These are phyloP conservation scores for Calonectria honghensis DNA, from an alignment of 2,329 filamentous ascomycete genomes.

Conservation along the genomic window DNA sequence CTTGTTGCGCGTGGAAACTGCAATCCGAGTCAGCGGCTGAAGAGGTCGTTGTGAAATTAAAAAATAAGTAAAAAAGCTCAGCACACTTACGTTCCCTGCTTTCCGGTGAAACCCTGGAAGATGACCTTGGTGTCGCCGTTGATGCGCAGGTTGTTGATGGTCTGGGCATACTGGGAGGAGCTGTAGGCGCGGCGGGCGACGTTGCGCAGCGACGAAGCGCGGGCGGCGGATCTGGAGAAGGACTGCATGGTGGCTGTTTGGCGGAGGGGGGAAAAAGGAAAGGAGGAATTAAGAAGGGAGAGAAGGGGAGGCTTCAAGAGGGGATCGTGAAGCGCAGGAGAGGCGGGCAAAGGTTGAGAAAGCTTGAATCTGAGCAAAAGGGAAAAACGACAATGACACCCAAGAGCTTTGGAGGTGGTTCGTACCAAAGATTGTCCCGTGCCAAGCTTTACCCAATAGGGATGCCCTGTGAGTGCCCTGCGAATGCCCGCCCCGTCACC, in stretches of 20 bases:
- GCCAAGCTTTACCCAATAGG: constrained; percentile 53
- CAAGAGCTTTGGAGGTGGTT: constrained; percentile 53
- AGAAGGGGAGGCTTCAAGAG: constrained; percentile 24
- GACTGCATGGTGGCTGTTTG: constrained; percentile 83
- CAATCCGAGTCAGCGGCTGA: constrained; percentile 43
- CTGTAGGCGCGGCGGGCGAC: constrained; percentile 83
- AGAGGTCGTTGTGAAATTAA: not conserved
- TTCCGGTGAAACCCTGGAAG: constrained; percentile 98
- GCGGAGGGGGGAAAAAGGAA: constrained; percentile 38
- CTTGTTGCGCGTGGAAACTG: constrained; percentile 98
- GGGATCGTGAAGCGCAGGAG: constrained; percentile 40
- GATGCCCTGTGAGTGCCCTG: constrained; percentile 42
- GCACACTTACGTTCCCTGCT: constrained; percentile 89
- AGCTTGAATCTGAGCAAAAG: constrained; percentile 43
- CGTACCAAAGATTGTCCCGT: constrained; percentile 58
- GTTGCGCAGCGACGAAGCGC: constrained; percentile 81
- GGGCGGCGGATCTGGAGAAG: constrained; percentile 81
- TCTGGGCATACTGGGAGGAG: constrained; percentile 83
- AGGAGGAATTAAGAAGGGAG: constrained; percentile 42
- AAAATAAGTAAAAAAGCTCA: constrained; percentile 6
- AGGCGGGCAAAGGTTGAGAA: constrained; percentile 28
- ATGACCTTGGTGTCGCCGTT: constrained; percentile 95
- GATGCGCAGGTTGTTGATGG: constrained; percentile 91
- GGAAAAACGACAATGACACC: constrained; percentile 55
- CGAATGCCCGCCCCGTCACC: constrained; percentile 33